Evolutionary conservation across 2,329 filamentous ascomycete genomes (phyloP), one percentile per base, ranked within the genome.

Genomic region (Pseudogymnoascus destructans): DNA sequence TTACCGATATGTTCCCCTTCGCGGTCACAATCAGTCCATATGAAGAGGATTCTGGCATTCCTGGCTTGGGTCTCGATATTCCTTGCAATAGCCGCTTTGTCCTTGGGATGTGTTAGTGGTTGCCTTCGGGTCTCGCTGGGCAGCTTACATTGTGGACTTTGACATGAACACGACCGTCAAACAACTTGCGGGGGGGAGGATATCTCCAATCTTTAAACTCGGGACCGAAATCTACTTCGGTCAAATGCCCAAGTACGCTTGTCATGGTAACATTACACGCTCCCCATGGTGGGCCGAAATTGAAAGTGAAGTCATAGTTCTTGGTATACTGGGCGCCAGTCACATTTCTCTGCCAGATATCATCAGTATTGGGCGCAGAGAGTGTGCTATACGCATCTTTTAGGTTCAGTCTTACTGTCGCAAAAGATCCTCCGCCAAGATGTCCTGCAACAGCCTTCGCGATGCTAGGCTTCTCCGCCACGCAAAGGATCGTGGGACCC

Each of bases 11-110:
- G 87, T 70, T 98, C 93, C 33, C 93, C 93, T 76, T 98, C 93
- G 58, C 91, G 84, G 76, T 98, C 93, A 72, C 93, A 97, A 77
- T 98, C 93, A 0, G 93, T 98, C 93, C 93, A 98, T 65, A 98
- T 96, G 71, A 95, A 92, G 30, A 98, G 77, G 10, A 85, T 82
- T 58, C 78, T 80, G n/a, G 84, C 79, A 68, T 80, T 79, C 61
- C 79, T 79, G 15, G 93, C 92, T 70, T 95, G 85, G 1, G 79
- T 74, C 64, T 85, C 81, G 66, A 98, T 93, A 68, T 98, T 98
- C 30, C 84, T 78, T 8, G 91, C 90, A 62, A 98, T 86, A 1
- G 78, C 74, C 66, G 84, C 84, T 68, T 91, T 95, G 67, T 91
- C 85, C 82, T 91, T 58, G 69, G 60, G 56, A 46, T 6, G 33